Base-by-base conservation (phyloP, 805 yeast species). In the Metahyphopichia silvanorum region DNA sequence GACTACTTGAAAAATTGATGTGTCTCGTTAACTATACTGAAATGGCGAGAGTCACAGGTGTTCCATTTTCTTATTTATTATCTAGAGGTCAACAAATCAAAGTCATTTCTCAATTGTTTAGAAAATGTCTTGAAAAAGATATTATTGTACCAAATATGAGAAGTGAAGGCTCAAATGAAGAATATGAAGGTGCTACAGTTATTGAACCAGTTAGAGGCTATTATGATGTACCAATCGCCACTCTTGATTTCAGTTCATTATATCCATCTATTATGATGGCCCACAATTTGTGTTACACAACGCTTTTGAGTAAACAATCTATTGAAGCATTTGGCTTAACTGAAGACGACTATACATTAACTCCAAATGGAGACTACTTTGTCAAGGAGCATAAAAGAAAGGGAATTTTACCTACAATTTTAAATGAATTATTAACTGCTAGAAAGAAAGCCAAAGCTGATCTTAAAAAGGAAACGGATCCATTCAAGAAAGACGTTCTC, bases 241-340 rank as follows among this genome's bases (percentile, higher is more conserved):
- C 99, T 0, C 72, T 93, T 43, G 99, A 93, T 79, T 93, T 93
- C 77, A 88, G 95, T 45, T 87, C 96, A 35, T 72, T 93, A 71
- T 93, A 93, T 60, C 99, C 99, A 4, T 86, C 96, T 38, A 93
- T 93, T 50, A 89, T 93, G 95, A 93, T 94, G 95, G 98, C 99
- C 0, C 98, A 93, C 60, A 93, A 93, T 56, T 65, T 93, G 38
- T 93, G 99, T 57, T 93, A 93, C 57, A 93, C 98, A 0, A 89
- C 98, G 0, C 64, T 93, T 27, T 60, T 91, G 33, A 82, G 77
- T 44, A 77, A 75, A 40, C 76, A 73, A 26, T 75, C 93, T 0
- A 81, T 87, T 25, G 76, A 79, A 27, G 71, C 83, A 26, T 68
- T 82, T 38, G 67, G 68, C 0, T 63, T 94, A 24, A 66, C 71